Evolutionary conservation across 2,329 filamentous ascomycete species (phyloP).

Genomic region (Pezicula rhizophila): DNA sequence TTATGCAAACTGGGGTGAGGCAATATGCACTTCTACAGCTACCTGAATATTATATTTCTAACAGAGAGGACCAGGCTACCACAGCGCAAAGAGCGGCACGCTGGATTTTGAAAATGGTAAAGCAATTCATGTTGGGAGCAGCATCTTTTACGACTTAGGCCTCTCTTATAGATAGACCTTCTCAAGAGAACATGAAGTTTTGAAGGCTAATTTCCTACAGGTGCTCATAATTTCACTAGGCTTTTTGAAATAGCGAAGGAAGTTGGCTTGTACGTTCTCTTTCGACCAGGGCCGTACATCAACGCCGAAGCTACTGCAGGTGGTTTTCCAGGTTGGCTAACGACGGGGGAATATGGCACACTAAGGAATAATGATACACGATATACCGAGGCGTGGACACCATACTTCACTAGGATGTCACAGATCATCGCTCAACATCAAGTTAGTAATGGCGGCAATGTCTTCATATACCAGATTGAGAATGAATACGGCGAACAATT

Average conservation of each 20-base stretch:
- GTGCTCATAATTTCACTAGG: conserved; percentile 49
- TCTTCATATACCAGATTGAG: conserved; percentile 51
- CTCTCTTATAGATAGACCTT: too few relatives aligned
- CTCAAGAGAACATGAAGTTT: too few relatives aligned
- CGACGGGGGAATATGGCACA: conserved; percentile 50
- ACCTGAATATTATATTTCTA: too few relatives aligned
- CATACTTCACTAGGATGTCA: conserved; percentile 45
- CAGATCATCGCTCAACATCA: conserved; percentile 45
- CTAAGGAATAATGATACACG: conserved; percentile 46
- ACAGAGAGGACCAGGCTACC: conserved; percentile 40
- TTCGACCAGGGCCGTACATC: conserved; percentile 61
- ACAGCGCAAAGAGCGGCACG: conserved; percentile 62
- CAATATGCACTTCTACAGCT: conserved; percentile 20
- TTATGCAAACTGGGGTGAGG: conserved; percentile 75
- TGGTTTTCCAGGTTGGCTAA: conserved; percentile 57
- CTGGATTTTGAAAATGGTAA: conserved; percentile 53
- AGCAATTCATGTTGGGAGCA: too few relatives aligned
- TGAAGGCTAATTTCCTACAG: conserved; percentile 15
- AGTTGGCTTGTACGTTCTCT: conserved; percentile 69
- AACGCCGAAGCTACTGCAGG: conserved; percentile 59
- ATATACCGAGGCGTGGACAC: conserved; percentile 47
- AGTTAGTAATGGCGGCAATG: conserved; percentile 51
- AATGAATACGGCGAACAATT: conserved; percentile 46
- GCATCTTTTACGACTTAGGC: too few relatives aligned
- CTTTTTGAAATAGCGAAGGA: conserved; percentile 70